Evolutionary conservation across 2,329 filamentous ascomycete genomes (phyloP).

Genomic region (Knoxdaviesia proteae): DNA sequence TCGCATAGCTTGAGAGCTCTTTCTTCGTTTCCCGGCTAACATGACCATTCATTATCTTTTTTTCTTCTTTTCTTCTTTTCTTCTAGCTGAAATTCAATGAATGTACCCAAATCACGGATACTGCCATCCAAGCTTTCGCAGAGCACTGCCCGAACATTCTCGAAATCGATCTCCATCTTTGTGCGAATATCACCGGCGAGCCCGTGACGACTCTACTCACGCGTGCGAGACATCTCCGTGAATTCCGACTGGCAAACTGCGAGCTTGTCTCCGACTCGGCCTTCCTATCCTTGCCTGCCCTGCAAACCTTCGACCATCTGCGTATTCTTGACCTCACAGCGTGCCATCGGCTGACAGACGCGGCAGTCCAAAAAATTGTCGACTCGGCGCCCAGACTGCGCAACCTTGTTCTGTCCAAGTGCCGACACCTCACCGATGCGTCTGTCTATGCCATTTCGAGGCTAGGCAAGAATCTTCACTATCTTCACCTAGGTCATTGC

Average conservation of each 20-base stretch:
- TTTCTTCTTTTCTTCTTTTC: too few species aligned
- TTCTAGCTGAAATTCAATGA: slow-evolving; percentile 91
- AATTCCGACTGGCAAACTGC: slow-evolving; percentile 73
- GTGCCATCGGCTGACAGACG: slow-evolving; percentile 65
- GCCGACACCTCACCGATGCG: slow-evolving; percentile 73
- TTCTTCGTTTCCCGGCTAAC: neutral
- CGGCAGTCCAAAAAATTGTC: slow-evolving; percentile 74
- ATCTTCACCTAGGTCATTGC: slow-evolving; percentile 89
- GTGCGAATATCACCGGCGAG: slow-evolving; percentile 58
- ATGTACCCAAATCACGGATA: slow-evolving; percentile 66
- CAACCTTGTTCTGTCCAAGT: slow-evolving; percentile 88
- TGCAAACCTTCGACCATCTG: slow-evolving; percentile 60
- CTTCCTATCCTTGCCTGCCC: slow-evolving; percentile 56
- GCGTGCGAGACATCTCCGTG: slow-evolving; percentile 65
- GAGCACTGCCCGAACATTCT: slow-evolving; percentile 78
- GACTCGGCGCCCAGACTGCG: slow-evolving; percentile 68
- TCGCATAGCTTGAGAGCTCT: slow-evolving; percentile 62
- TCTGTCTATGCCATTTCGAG: slow-evolving; percentile 73
- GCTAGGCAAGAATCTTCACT: slow-evolving; percentile 89
- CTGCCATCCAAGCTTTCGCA: slow-evolving; percentile 68
- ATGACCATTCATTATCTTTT: slow-evolving; percentile 1
- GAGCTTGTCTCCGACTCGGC: slow-evolving; percentile 69
- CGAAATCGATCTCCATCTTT: slow-evolving; percentile 87
- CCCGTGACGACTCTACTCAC: slow-evolving; percentile 65
- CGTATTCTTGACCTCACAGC: slow-evolving; percentile 88